These are phyloP conservation scores for Ceratocystis papillata DNA, from an alignment of 2,329 filamentous ascomycete species.

Conservation along the genomic window DNA sequence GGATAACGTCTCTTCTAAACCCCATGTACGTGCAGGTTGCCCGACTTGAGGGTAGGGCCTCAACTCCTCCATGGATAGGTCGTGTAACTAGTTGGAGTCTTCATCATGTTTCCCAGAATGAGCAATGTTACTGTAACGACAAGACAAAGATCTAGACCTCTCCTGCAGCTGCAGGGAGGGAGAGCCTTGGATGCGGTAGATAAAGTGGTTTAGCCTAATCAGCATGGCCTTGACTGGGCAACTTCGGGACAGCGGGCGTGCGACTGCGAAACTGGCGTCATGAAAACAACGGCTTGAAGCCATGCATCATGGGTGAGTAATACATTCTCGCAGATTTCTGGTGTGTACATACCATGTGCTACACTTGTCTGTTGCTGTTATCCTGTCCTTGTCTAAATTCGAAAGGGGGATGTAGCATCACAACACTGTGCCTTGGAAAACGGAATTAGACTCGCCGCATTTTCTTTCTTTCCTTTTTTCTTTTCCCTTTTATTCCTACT, in stretches of 20 bases:
- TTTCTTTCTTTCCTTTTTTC: not conserved
- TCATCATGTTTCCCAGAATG: not conserved
- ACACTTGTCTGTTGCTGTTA: not conserved
- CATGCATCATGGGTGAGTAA: not conserved
- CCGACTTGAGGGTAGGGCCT: not conserved
- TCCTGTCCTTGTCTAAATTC: not conserved
- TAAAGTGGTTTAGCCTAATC: not conserved
- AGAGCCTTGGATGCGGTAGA: not conserved
- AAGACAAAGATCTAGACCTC: not conserved
- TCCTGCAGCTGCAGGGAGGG: not conserved
- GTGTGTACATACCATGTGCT: not conserved
- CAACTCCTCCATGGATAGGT: conserved; percentile 8
- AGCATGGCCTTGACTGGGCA: not conserved
- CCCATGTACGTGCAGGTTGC: not conserved
- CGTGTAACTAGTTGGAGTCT: not conserved
- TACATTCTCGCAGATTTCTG: not conserved
- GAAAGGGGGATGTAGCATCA: not conserved
- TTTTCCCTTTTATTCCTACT: not conserved
- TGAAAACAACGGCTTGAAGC: not conserved
- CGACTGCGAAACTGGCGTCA: too few relatives aligned
- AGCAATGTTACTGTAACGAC: not conserved
- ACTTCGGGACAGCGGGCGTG: not conserved
- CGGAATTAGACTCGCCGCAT: not conserved
- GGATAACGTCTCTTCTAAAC: not conserved
- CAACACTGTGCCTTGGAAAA: not conserved